Percentiles rank a stretch among this genome's conserved stretches.
phyloP scores from a whole-genome alignment of 2,329 filamentous ascomycete genomes.

The Teratosphaeria gauchensis region DNA sequence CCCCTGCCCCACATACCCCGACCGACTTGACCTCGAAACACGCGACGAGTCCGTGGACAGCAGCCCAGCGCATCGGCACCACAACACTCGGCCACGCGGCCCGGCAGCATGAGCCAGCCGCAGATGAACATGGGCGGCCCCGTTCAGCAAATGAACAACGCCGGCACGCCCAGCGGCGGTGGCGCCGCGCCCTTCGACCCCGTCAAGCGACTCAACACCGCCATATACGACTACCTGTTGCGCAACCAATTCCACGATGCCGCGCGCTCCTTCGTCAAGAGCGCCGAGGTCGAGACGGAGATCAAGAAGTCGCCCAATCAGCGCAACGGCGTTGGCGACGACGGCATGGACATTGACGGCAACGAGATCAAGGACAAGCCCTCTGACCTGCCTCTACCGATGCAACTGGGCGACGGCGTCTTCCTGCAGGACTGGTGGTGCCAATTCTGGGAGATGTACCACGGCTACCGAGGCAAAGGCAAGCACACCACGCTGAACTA shows the following conservation, averaged over 20 bases:
- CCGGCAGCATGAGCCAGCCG: conserved; percentile 45
- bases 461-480: conserved; percentile 64
- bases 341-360: conserved; percentile 66
- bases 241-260: conserved; percentile 76
- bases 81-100: not conserved
- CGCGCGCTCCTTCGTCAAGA: conserved; percentile 61
- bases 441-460: conserved; percentile 93
- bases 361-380: conserved; percentile 74
- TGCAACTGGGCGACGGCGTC: conserved; percentile 60
- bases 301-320: conserved; percentile 49
- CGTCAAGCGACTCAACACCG: conserved; percentile 57
- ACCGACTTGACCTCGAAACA: not conserved
- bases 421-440: conserved; percentile 98
- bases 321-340: conserved; percentile 57
- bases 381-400: conserved; percentile 68
- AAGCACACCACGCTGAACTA: conserved; percentile 28
- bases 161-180: conserved; percentile 20
- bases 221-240: conserved; percentile 87
- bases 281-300: conserved; percentile 32
- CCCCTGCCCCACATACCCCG: not conserved
- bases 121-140: conserved; percentile 58
- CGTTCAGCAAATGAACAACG: conserved; percentile 24
- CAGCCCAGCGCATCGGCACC: not conserved
- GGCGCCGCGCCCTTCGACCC: conserved; percentile 9
- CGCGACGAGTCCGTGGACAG: not conserved